These are phyloP conservation scores for Phlegmacium glaucopus DNA, from an alignment of 768 basidiomycete species.

Conservation along the genomic window DNA sequence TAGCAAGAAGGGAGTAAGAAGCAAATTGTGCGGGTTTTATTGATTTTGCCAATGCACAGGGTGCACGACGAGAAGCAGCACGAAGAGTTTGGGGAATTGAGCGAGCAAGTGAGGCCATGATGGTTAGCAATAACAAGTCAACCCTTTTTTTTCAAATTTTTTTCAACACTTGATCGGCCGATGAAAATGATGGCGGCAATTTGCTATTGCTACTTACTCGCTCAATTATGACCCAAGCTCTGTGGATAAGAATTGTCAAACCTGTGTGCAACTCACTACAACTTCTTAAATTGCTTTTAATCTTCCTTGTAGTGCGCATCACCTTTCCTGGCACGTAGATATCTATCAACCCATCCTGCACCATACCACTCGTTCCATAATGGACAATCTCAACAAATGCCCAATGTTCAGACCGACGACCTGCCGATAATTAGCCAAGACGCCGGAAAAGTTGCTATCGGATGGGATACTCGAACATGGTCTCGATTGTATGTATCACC, in stretches of 20 bases:
- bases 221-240: too few species aligned
- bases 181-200: neutral
- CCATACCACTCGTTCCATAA: too few species aligned
- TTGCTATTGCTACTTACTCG: too few species aligned
- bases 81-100: slow-evolving; percentile 62
- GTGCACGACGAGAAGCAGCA: slow-evolving; percentile 61
- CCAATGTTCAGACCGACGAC: slow-evolving; percentile 33
- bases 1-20: slow-evolving; percentile 67
- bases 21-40: slow-evolving; percentile 46
- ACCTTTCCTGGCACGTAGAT: slow-evolving; percentile 21
- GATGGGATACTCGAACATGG: slow-evolving; percentile 71
- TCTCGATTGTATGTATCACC: slow-evolving; percentile 66
- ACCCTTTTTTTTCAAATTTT: slow-evolving; percentile 17
- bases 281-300: too few species aligned
- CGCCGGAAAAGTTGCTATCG: slow-evolving; percentile 58
- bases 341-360: slow-evolving; percentile 8
- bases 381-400: slow-evolving; percentile 13
- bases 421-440: slow-evolving; percentile 55
- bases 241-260: too few species aligned
- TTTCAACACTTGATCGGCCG: neutral
- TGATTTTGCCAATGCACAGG: slow-evolving; percentile 43
- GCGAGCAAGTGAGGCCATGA: slow-evolving; percentile 68
- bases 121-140: slow-evolving; percentile 21
- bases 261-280: too few species aligned
- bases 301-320: too few species aligned